These are phyloP conservation scores for Monilinia polystroma DNA, from an alignment of 2,329 filamentous ascomycete species.

Conservation along the genomic window DNA sequence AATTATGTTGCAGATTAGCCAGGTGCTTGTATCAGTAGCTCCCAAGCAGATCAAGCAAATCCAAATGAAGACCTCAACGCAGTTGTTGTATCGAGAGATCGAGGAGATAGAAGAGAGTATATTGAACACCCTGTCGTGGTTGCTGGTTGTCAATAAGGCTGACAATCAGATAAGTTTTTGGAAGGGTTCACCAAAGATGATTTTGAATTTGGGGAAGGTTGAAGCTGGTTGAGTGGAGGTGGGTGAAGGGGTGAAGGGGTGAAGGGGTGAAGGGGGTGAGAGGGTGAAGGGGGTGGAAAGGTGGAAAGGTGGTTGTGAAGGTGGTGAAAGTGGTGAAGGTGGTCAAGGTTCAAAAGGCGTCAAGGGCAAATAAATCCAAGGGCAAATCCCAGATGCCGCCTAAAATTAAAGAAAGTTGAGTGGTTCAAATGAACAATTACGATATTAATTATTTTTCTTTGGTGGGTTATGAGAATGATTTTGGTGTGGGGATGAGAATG, in stretches of 20 bases:
- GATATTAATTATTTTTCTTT: background rate
- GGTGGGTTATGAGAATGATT: too few relatives aligned
- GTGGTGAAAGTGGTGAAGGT: background rate
- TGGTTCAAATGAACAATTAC: too few relatives aligned
- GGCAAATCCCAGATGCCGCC: background rate
- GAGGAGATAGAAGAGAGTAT: background rate
- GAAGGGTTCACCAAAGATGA: conserved; percentile 2
- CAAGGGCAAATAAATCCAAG: conserved; percentile 14
- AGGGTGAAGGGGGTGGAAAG: too few relatives aligned
- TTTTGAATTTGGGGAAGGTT: background rate
- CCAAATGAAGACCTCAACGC: background rate
- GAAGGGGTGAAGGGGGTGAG: too few relatives aligned
- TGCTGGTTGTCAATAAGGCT: conserved; percentile 18
- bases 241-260: background rate
- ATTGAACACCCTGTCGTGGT: conserved; percentile 1
- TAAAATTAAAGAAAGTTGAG: background rate
- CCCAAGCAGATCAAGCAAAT: conserved; percentile 14
- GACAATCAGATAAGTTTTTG: conserved; percentile 10
- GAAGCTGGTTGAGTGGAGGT: background rate
- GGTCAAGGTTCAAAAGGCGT: background rate
- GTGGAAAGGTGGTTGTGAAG: background rate
- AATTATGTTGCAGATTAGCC: conserved; percentile 1
- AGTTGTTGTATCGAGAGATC: background rate
- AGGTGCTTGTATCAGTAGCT: conserved; percentile 11
- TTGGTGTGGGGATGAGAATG: too few relatives aligned